phyloP scores from a whole-genome alignment of 352 stramenopile species.

The Phytophthora fragariaefolia region DNA sequence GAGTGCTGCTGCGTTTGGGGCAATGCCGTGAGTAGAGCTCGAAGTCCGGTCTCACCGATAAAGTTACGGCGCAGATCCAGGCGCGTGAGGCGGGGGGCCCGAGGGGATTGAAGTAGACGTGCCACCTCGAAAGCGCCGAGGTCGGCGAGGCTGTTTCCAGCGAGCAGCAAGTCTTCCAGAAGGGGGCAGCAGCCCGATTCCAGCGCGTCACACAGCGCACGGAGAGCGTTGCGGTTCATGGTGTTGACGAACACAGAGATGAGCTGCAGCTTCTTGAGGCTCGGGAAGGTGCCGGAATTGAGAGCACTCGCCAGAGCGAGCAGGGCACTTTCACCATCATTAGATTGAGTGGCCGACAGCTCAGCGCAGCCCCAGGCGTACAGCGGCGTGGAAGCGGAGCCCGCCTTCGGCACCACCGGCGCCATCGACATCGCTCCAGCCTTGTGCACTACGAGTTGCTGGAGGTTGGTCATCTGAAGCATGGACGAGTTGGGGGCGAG shows the following conservation, averaged over 20 bases:
- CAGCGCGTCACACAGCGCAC: slow-evolving; percentile 50
- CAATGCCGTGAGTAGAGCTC: slow-evolving; percentile 48
- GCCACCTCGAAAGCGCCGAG: slow-evolving; percentile 56
- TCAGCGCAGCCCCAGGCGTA: slow-evolving; percentile 72
- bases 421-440: slow-evolving; percentile 12
- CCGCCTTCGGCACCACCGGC: slow-evolving; percentile 1
- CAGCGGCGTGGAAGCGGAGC: slow-evolving; percentile 38
- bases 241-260: slow-evolving; percentile 82
- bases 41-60: slow-evolving; percentile 67
- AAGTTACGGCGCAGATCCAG: slow-evolving; percentile 78
- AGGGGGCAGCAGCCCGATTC: slow-evolving; percentile 51
- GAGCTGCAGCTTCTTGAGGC: slow-evolving; percentile 64
- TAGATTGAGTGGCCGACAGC: slow-evolving; percentile 59
- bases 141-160: slow-evolving; percentile 74
- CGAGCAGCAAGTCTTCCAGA: slow-evolving; percentile 63
- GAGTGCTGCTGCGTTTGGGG: slow-evolving; percentile 20
- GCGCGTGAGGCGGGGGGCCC: slow-evolving; percentile 46
- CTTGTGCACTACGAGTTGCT: slow-evolving; percentile 68
- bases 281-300: slow-evolving; percentile 40
- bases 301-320: slow-evolving; percentile 50
- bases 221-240: slow-evolving; percentile 52
- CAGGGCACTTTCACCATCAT: slow-evolving; percentile 61
- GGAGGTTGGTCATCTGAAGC: slow-evolving; percentile 57
- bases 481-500: slow-evolving; percentile 42
- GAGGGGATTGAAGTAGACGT: slow-evolving; percentile 41